Base-by-base conservation (phyloP, 1,139 yeast species). In the Yamadazyma blattariae region DNA sequence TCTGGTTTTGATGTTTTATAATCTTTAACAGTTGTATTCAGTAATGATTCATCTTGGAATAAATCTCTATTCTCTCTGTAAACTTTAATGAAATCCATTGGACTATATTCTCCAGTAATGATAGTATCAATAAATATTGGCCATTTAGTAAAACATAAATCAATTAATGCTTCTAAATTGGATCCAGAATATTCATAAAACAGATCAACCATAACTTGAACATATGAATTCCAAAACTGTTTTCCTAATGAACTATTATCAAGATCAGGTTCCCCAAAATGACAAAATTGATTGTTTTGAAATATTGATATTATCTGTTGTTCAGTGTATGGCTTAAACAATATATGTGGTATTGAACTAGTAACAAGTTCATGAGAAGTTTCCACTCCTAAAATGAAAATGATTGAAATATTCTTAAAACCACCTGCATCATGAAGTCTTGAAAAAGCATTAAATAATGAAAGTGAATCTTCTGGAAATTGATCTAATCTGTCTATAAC, bases 401-500 rank as follows among this genome's bases (percentile, higher is more conserved):
- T 44, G 3, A 66, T 49, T 7, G 52, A 46, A 7, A 69, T 33
- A 42, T 67, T 68, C 12, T 49, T 45, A 19, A 68, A 46, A 7
- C 41, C 40, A 2, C 65, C 52, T 33, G 57, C 56, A 45, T 80
- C 86, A 21, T 64, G 63, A 25, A 79, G 45, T 31, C 76, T 59
- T 2, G 70, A 48, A 45, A 80, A 72, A 9, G 74, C 66, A n/a
- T 65, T 56, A 38, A 69, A 62, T 8, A 79, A 42, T 8, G 67
- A 75, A 11, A 63, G 59, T 0, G 70, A 59, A 17, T 67, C 61
- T 26, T 77, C 86, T 47, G 70, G 67, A 29, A 80, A 64, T 40
- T 68, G 70, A 48, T 80, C 86, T 23, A 77, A 63, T 9, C 80
- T 55, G 45, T 80, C 87, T n/a, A 80, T 57, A 0, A 80, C 79